Conservation (phyloP, 169 alveolate genomes). For the Plasmodium billcollinsi region DNA sequence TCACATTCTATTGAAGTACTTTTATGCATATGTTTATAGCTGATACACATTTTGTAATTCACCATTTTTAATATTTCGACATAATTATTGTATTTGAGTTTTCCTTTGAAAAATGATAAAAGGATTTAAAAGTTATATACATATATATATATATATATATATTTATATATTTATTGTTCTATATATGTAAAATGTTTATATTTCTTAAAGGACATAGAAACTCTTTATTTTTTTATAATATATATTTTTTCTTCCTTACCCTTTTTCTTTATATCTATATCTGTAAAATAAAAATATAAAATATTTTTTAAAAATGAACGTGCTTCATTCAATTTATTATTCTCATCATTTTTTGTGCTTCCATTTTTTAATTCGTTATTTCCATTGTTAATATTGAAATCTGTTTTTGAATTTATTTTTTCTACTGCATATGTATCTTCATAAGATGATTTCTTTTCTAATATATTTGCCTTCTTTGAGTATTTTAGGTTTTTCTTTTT, state of each 20-base stretch:
- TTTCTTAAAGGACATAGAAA: neutral
- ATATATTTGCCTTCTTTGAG: slow-evolving; percentile 26
- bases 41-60: slow-evolving; percentile 67
- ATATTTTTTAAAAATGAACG: slow-evolving; percentile 23
- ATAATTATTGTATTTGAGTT: slow-evolving; percentile 46
- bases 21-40: slow-evolving; percentile 6
- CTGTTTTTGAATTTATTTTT: slow-evolving; percentile 33
- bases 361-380: slow-evolving; percentile 2
- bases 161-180: too few relatives aligned
- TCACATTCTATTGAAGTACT: neutral
- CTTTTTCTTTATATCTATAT: slow-evolving; percentile 45
- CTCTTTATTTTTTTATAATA: slow-evolving; percentile 5
- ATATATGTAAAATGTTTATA: neutral
- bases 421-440: slow-evolving; percentile 63
- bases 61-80: slow-evolving; percentile 71
- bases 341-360: slow-evolving; percentile 29
- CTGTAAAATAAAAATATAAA: slow-evolving; percentile 28
- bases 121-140: neutral
- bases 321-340: slow-evolving; percentile 61
- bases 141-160: too few relatives aligned
- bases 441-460: slow-evolving; percentile 36
- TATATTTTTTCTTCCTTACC: slow-evolving; percentile 26
- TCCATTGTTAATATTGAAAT: slow-evolving; percentile 21
- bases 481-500: slow-evolving; percentile 29
- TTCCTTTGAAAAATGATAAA: slow-evolving; percentile 33